Conservation (phyloP, 331 rosid genomes). For the Telfairia occidentalis region DNA sequence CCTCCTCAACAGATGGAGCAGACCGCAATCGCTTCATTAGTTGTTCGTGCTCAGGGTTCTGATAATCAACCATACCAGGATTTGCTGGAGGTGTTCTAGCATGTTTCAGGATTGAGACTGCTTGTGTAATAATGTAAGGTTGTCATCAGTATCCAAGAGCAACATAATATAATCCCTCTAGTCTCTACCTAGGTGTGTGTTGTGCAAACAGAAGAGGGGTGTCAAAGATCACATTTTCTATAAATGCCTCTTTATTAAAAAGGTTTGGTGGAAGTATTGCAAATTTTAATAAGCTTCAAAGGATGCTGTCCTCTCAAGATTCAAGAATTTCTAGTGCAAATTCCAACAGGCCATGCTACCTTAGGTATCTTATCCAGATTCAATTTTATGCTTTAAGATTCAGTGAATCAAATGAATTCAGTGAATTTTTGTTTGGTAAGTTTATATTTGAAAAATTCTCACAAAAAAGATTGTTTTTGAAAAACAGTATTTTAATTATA, state of each 20-base stretch:
- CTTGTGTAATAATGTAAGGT: conserved; percentile 16
- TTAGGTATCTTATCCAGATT: background rate
- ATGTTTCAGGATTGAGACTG: conserved; percentile 60
- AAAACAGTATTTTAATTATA: no score
- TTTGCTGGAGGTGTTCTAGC: conserved; percentile 61
- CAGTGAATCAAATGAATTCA: background rate
- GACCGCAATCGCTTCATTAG: conserved; percentile 56
- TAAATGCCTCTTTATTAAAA: background rate
- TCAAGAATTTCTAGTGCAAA: background rate
- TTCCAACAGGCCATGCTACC: background rate
- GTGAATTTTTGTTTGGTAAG: background rate
- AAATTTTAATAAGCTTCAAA: background rate
- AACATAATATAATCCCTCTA: background rate
- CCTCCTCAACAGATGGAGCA: conserved; percentile 64
- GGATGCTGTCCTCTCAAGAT: background rate
- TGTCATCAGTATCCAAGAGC: background rate
- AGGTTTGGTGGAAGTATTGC: background rate
- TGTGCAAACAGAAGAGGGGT: background rate
- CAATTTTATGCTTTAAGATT: background rate
- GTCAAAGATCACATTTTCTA: background rate
- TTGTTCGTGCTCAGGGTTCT: conserved; percentile 61
- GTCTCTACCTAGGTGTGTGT: background rate
- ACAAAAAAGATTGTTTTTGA: no score
- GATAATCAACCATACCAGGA: conserved; percentile 61
- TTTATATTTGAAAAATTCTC: no score